These are phyloP conservation scores for Diutina ranongensis DNA, from an alignment of 1,139 yeast species.

Conservation along the genomic window DNA sequence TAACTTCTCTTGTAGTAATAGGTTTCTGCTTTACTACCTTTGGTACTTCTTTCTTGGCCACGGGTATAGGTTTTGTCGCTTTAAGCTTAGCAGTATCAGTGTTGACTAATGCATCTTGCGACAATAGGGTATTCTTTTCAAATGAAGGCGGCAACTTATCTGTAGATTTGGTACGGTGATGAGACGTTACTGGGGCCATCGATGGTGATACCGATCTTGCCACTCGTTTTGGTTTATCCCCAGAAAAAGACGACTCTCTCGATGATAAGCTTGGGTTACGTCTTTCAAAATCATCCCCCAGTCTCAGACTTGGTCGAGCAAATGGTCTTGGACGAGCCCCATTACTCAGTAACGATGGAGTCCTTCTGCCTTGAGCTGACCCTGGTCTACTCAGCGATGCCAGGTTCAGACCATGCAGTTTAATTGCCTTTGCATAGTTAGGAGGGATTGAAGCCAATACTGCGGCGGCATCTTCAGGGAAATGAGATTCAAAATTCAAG, in stretches of 20 bases:
- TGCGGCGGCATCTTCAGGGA: conserved; percentile 39
- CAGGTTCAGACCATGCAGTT: neutral
- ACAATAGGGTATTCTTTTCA: too few relatives aligned
- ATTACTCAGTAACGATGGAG: neutral
- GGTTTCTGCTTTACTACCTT: neutral
- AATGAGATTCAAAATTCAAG: conserved; percentile 50
- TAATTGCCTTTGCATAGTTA: conserved; percentile 17
- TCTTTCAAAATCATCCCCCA: too few relatives aligned
- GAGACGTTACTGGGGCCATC: too few relatives aligned
- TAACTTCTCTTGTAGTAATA: neutral
- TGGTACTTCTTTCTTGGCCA: too few relatives aligned
- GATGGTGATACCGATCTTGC: too few relatives aligned
- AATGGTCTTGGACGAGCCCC: neutral
- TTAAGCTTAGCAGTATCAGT: too few relatives aligned
- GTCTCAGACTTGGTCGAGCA: neutral
- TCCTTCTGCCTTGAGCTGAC: neutral
- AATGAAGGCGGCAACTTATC: too few relatives aligned
- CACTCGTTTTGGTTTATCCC: neutral
- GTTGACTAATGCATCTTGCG: too few relatives aligned
- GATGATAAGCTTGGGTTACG: too few relatives aligned
- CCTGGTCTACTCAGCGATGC: neutral
- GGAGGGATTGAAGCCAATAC: conserved; percentile 38
- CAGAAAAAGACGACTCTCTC: neutral
- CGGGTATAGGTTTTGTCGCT: too few relatives aligned
- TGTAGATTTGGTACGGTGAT: too few relatives aligned